Base-by-base conservation (phyloP, 1,284 basidiomycete genomes). In the Moesziomyces parantarcticus region DNA sequence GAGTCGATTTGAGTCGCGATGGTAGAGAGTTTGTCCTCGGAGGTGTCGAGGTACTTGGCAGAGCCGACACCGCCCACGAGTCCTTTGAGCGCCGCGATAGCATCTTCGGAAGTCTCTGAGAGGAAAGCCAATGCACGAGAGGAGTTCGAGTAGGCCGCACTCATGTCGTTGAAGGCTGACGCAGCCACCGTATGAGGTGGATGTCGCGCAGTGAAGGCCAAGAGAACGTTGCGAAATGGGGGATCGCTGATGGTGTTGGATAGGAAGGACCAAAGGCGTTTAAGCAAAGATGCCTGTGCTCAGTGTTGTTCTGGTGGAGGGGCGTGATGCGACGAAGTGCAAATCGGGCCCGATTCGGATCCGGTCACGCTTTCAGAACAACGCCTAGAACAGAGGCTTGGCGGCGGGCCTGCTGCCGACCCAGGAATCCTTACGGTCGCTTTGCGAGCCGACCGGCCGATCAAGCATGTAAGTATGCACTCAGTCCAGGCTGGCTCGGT, bases 71-170 rank as follows among this genome's bases (percentile, higher is more conserved):
- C 77, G 29, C 79, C 78, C 8, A 82, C 58, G 39, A 76, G 58
- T 2, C 71, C 78, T 42, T 80, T 81, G 41, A 81, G 72, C 1
- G 80, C 79, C 20, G 73, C 66, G 25, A 78, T 65, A 20, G 79
- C 79, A 76, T 82, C 80, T 57, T 82, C 80, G 4, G 78, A 79
- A 16, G 78, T 74, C 62, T 82, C 80, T 4, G 79, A 68, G 42
- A 82, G 65, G 58, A 77, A 82, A 9, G 75, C 66, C 13, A 81
- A 51, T 39, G 79, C 80, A n/a, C 77, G 59, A 41, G 80, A 77
- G 47, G 79, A 77, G 54, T 66, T 78, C 20, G 76, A 65, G 58
- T 76, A 76, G 32, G 76, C 58, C 44, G 76, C 49, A 53, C 72
- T 61, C 67, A 74, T 36, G 34, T 29, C 29, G 29, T 10, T 29